phyloP scores from a whole-genome alignment of 352 stramenopile species.

The Globisporangium barbulae region DNA sequence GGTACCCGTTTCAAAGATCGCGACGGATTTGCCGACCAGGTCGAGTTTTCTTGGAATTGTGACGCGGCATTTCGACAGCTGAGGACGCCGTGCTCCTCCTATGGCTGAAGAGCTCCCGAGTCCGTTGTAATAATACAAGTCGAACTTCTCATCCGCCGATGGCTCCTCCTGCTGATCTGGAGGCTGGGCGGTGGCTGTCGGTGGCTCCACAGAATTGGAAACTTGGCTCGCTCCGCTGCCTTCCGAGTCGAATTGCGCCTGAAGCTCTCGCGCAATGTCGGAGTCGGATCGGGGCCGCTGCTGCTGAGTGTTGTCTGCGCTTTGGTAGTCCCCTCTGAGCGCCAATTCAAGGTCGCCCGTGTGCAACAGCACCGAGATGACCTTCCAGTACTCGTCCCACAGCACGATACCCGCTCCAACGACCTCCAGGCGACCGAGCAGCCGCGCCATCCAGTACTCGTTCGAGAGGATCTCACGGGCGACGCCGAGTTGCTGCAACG shows the following conservation, averaged over 20 bases:
- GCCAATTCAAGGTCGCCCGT: conserved; percentile 67
- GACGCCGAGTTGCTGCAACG: conserved; percentile 69
- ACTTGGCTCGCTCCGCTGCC: conserved; percentile 7
- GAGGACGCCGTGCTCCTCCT: conserved; percentile 21
- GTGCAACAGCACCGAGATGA: conserved; percentile 71
- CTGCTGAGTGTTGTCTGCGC: neutral
- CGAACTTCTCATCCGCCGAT: conserved; percentile 20
- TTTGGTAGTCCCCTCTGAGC: conserved; percentile 43
- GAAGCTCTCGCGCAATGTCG: conserved; percentile 63
- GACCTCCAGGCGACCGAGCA: conserved; percentile 57
- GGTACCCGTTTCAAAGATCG: conserved; percentile 37
- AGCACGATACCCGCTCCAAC: conserved; percentile 86
- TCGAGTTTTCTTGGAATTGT: conserved; percentile 30
- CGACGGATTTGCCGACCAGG: conserved; percentile 69
- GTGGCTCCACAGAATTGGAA: neutral
- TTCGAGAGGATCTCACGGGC: conserved; percentile 40
- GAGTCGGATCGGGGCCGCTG: conserved; percentile 56
- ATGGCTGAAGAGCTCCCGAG: conserved; percentile 14
- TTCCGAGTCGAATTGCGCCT: conserved; percentile 75
- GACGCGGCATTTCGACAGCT: conserved; percentile 43
- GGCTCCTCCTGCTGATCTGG: neutral
- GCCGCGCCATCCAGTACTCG: conserved; percentile 63
- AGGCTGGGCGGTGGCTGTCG: neutral
- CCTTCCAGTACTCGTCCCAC: conserved; percentile 93
- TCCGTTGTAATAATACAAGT: conserved; percentile 51